Evolutionary conservation across 805 yeast genomes (phyloP), one percentile per base, ranked within the genome.

Genomic region (Monosporozyma solicola): DNA sequence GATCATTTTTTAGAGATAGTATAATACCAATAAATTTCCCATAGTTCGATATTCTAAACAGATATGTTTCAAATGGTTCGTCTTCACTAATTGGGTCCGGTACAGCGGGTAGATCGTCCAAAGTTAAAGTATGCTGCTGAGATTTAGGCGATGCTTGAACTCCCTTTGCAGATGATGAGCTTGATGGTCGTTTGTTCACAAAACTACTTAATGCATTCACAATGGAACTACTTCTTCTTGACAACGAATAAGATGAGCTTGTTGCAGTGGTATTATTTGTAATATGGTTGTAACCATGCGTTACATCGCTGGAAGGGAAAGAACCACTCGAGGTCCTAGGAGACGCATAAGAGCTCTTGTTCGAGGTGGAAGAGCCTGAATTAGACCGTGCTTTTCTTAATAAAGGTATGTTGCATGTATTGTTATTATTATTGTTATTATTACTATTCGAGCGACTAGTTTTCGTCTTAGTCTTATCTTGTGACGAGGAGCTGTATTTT

Each of bases 151-250:
- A 35, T 25, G 32, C 27, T 32, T 22, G 52, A 7, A 35, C 35
- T 5, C 27, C 11, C 39, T 45, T 43, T 8, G 22, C 45, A 3
- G 52, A 50, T 15, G 52, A 50, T 3, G 49, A 35, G 37, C 65
- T 61, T 33, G 65, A 54, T 5, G 69, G 63, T 51, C 68, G 64
- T 49, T 68, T 43, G 57, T 68, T 62, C 1, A 72, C 71, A 54
- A 72, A 61, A 55, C 65, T 71, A 41, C 72, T 72, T 20, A 73
- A 53, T 0, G 74, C 67, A 52, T 65, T 71, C 1, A 69, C 75
- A 10, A 73, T 55, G 0, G 75, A 71, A 7, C 69, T 65, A 51
- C 71, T 71, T 57, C 74, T 59, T 44, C 66, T 68, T 8, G 70
- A 62, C 27, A 52, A 53, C 5, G 56, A 51, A 16, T 24, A 55